These are phyloP conservation scores for Parascedosporium putredinis DNA, from an alignment of 2,329 filamentous ascomycete genomes.

Conservation along the genomic window DNA sequence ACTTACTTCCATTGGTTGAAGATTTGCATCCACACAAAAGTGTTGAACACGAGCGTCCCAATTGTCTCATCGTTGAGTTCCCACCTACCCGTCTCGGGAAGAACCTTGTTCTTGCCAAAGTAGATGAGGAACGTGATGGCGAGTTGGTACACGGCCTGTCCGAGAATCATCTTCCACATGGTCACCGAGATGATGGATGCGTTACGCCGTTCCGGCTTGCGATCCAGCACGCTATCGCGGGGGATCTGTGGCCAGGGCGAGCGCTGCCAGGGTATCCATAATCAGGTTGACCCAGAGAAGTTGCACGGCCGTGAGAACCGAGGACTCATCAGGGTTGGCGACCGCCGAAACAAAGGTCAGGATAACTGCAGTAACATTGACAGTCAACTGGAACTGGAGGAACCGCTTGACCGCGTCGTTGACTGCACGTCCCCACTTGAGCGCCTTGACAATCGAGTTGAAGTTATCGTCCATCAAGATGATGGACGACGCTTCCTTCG, in stretches of 20 bases:
- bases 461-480: slow-evolving; percentile 87
- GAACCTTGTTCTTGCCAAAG: slow-evolving; percentile 41
- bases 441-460: slow-evolving; percentile 72
- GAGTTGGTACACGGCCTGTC: slow-evolving; percentile 83
- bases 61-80: slow-evolving; percentile 35
- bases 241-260: slow-evolving; percentile 84
- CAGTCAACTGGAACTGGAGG: slow-evolving; percentile 67
- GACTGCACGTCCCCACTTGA: slow-evolving; percentile 70
- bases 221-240: slow-evolving; percentile 71
- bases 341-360: slow-evolving; percentile 84
- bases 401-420: slow-evolving; percentile 72
- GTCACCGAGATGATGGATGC: slow-evolving; percentile 65
- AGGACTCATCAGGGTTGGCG: slow-evolving; percentile 54
- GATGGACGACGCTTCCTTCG: slow-evolving; percentile 76
- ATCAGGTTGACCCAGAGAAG: slow-evolving; percentile 95
- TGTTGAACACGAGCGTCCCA: slow-evolving; percentile 86
- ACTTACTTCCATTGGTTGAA: slow-evolving; percentile 94
- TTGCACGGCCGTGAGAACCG: slow-evolving; percentile 80
- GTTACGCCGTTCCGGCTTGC: slow-evolving; percentile 54
- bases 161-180: slow-evolving; percentile 99
- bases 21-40: slow-evolving; percentile 99
- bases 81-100: slow-evolving; percentile 10
- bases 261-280: slow-evolving; percentile 89
- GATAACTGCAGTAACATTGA: slow-evolving; percentile 84
- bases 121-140: slow-evolving; percentile 70